Evolutionary conservation across 202 grass and related monocot species (phyloP).

Genomic region (Musa balbisiana): DNA sequence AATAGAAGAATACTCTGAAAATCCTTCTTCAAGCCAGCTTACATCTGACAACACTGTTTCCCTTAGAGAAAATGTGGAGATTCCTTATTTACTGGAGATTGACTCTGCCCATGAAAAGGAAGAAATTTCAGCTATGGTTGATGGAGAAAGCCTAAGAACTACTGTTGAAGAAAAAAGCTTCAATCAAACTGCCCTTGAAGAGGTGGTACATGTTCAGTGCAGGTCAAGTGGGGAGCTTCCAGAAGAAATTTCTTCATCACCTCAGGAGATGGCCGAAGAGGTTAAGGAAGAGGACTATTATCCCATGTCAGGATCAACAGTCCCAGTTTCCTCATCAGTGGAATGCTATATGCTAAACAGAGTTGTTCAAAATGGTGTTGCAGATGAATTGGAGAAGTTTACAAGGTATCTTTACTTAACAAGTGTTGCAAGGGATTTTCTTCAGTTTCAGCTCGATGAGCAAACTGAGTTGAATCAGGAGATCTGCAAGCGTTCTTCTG

Average conservation of each 20-base stretch:
- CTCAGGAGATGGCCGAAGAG: neutral
- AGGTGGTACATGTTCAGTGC: slow-evolving; percentile 26
- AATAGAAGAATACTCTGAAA: neutral
- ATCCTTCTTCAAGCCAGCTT: neutral
- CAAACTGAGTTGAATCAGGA: slow-evolving; percentile 31
- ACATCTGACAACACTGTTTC: neutral
- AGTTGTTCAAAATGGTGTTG: neutral
- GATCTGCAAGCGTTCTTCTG: slow-evolving; percentile 29
- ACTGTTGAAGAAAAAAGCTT: neutral
- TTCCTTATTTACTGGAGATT: neutral
- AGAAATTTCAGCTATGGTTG: slow-evolving; percentile 1
- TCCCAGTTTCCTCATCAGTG: neutral
- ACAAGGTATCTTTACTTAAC: slow-evolving; percentile 51
- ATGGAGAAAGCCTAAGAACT: slow-evolving; percentile 15
- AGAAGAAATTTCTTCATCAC: neutral
- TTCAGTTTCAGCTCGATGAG: slow-evolving; percentile 61
- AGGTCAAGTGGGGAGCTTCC: neutral
- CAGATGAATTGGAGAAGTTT: slow-evolving; percentile 41
- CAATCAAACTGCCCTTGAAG: slow-evolving; percentile 2
- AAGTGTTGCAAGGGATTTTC: slow-evolving; percentile 55
- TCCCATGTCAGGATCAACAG: neutral
- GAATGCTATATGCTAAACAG: neutral
- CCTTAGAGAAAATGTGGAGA: neutral
- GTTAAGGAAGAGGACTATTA: neutral
- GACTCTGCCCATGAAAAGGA: neutral